Evolutionary conservation across 139 green algal species (phyloP), one percentile per base, ranked within the genome.

Genomic region (Astrephomene gubernaculifera): DNA sequence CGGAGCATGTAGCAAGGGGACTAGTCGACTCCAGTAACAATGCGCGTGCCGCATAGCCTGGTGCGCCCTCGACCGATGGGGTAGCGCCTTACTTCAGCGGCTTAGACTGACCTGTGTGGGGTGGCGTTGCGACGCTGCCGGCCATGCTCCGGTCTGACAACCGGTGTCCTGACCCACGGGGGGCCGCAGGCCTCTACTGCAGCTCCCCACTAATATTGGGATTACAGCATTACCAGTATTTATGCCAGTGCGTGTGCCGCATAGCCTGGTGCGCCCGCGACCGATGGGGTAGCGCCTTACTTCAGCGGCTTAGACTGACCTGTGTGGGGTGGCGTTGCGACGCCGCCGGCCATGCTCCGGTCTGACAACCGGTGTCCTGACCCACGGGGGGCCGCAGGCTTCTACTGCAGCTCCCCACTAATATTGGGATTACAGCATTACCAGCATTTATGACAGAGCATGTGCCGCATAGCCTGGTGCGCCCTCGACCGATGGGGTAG

Each of bases 111-210:
- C 41, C 49, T 71, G 75, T 19, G 38, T 57, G 54, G 44, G 75
- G 52, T 25, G 27, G 54, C 38, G 75, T 14, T 64, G 36, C 57
- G 75, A 38, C 57, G 38, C 45, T 43, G 53, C 33, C 24, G 54
- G 75, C 57, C 35, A 71, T 60, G 38, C 12, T 1, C 75, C 75
- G 39, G 75, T 29, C 75, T 71, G 57, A 71, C 57, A 82, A 71
- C 75, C 39, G 75, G 75, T 44, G 76, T 83, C 76, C 63, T 44
- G n/a, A 73, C 76, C 60, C 74, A 82, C 74, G 76, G 76, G 39
- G 76, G 14, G 29, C 60, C 33, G 41, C 60, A 71, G 24, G 35
- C 41, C 38, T 29, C 21, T n/a, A 12, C 33, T 45, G 60, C 76
- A 25, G 53, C 53, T 7, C 53, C 33, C 73, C 54, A 70, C 54